Percentiles rank a stretch among this genome's conserved stretches.
phyloP scores from a whole-genome alignment of 2,329 filamentous ascomycete genomes.

The Cercospora berteroae region DNA sequence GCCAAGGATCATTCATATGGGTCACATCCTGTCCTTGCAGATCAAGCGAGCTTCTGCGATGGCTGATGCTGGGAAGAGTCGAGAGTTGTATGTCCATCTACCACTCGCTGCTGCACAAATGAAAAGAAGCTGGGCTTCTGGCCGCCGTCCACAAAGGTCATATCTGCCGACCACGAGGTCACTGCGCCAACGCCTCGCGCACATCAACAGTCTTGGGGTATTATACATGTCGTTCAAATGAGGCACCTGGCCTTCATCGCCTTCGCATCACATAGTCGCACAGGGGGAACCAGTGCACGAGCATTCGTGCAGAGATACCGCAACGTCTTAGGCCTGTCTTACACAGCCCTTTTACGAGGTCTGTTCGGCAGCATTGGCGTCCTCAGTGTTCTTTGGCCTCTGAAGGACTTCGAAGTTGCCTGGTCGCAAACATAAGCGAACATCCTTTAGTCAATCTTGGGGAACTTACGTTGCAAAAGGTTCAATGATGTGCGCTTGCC shows the following conservation, averaged over 20 bases:
- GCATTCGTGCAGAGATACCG: background rate
- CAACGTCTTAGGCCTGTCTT: slow-evolving; percentile 15
- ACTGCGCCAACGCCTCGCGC: slow-evolving; percentile 3
- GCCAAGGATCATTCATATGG: background rate
- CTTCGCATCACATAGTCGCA: background rate
- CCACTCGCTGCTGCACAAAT: slow-evolving; percentile 3
- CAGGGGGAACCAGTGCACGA: background rate
- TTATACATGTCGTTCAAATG: background rate
- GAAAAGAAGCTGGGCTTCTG: background rate
- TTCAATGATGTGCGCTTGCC: slow-evolving; percentile 63
- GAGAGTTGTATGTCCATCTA: slow-evolving; percentile 1
- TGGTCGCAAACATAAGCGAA: slow-evolving; percentile 27
- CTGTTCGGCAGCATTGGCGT: slow-evolving; percentile 16
- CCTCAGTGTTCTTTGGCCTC: slow-evolving; percentile 30
- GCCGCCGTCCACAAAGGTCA: background rate
- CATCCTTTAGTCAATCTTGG: background rate
- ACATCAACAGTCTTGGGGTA: background rate
- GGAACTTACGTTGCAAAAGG: slow-evolving; percentile 75
- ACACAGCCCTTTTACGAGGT: slow-evolving; percentile 1
- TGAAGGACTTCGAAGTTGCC: slow-evolving; percentile 52
- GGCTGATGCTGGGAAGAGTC: background rate
- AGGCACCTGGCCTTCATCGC: background rate
- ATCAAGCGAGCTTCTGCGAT: background rate
- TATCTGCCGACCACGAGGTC: background rate
- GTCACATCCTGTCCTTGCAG: background rate